Evolutionary conservation across 2,329 filamentous ascomycete species (phyloP), one percentile per base, ranked within the genome.

Genomic region (Xylaria arbuscula): DNA sequence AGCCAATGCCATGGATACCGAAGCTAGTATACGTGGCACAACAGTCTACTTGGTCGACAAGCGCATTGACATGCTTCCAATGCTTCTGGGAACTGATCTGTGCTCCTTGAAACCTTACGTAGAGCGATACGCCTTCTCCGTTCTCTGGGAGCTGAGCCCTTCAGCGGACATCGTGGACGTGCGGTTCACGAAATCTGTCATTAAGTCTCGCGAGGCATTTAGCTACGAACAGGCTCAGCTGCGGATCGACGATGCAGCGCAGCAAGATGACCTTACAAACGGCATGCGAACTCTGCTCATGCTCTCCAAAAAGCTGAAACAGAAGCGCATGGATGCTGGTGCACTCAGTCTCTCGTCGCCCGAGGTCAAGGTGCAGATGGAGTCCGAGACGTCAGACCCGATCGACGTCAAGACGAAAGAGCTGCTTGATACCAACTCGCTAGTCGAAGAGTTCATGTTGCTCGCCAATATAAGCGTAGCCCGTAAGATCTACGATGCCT

Each of bases 381-480:
- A 98, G 79, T 97, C 93, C 9, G 96, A 99, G 81, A 97, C 95
- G 0, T 97, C 94, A 1, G 96, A 98, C 77, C 95, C 96, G 0
- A 91, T 97, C 63, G 96, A 98, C 76, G 93, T 99, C 74, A 94
- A 98, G 84, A 97, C 94, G 6, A 99, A 99, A 82, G 88, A 94
- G 75, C 89, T 94, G 60, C 89, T 99, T 45, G 94, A 96, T 77
- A 99, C 96, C 62, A 99, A 98, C 83, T 98, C 95, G 24, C 88
- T 99, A 5, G 97, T 99, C 34, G 96, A 99, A 79, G 96, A 99
- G 79, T 98, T 99, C 86, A 99, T 99, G 96, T 86, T 99, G 77
- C 92, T 98, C 79, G 97, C 96, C 85, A 99, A 99, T 82, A 94
- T 93, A 77, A 95, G 92, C 74, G 97, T 99, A 36, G 96, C 95